These are phyloP conservation scores for Apiotrichum laibachii DNA, from an alignment of 1,284 basidiomycete species.

Conservation along the genomic window DNA sequence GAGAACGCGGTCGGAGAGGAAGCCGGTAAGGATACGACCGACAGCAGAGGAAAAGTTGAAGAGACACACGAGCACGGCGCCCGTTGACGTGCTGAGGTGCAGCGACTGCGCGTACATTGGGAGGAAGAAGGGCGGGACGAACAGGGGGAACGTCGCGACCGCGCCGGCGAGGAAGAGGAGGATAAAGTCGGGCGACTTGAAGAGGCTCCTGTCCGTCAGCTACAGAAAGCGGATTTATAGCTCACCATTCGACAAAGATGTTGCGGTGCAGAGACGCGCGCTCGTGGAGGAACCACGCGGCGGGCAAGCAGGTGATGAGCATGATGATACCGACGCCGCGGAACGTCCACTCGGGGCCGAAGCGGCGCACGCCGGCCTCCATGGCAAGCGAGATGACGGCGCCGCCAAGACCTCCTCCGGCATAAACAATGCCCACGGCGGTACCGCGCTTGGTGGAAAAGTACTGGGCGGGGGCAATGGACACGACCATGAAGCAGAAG, in stretches of 20 bases:
- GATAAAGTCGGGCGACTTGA: conserved; percentile 37
- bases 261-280: conserved; percentile 3
- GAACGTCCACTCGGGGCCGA: conserved; percentile 26
- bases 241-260: conserved; percentile 16
- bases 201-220: conserved; percentile 27
- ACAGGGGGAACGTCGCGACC: conserved; percentile 43
- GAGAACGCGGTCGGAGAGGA: conserved; percentile 22
- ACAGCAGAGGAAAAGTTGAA: conserved; percentile 35
- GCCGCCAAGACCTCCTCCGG: conserved; percentile 43
- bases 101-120: conserved; percentile 44
- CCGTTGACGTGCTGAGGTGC: conserved; percentile 28
- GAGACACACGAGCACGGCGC: conserved; percentile 31
- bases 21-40: conserved; percentile 30
- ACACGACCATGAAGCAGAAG: conserved; percentile 28
- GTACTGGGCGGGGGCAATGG: conserved; percentile 32
- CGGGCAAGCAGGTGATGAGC: conserved; percentile 9
- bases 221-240: background rate
- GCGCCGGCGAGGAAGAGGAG: conserved; percentile 39
- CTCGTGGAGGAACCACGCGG: conserved; percentile 17
- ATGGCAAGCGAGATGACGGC: conserved; percentile 37
- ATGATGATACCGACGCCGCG: conserved; percentile 15
- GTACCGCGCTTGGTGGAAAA: conserved; percentile 39
- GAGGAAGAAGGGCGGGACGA: conserved; percentile 49
- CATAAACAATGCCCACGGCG: conserved; percentile 45
- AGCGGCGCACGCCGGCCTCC: conserved; percentile 34